phyloP scores from a whole-genome alignment of 2,329 filamentous ascomycete genomes.

The Elsinoe australis region DNA sequence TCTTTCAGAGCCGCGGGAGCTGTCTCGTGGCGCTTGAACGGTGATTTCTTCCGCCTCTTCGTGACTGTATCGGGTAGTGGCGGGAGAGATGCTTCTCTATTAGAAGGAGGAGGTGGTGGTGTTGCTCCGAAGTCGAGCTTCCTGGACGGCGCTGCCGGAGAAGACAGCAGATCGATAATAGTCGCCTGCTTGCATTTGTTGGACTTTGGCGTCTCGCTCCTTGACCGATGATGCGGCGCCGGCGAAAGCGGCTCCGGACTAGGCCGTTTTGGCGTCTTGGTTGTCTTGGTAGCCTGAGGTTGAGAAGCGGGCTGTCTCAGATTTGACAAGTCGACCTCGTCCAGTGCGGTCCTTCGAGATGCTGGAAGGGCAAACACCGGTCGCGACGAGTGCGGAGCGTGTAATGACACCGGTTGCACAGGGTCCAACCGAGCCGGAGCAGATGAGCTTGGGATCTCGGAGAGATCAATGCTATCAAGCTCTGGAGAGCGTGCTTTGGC shows the following conservation, averaged over 20 bases:
- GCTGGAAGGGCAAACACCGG: constrained; percentile 8
- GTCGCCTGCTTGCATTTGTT: constrained; percentile 19
- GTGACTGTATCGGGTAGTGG: constrained; percentile 30
- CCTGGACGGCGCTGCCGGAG: constrained; percentile 22
- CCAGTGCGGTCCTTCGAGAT: not conserved
- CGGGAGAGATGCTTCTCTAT: not conserved
- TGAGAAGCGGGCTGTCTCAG: not conserved
- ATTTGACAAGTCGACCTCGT: constrained; percentile 10
- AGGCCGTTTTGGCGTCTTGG: constrained; percentile 2
- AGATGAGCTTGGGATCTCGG: constrained; percentile 7
- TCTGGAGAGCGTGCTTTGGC: constrained; percentile 4
- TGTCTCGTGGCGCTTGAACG: constrained; percentile 26
- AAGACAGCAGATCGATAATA: constrained; percentile 28
- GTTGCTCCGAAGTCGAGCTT: constrained; percentile 18
- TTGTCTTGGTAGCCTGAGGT: not conserved
- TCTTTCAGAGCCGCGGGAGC: constrained; percentile 22
- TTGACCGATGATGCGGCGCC: constrained; percentile 8
- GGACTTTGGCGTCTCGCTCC: constrained; percentile 15
- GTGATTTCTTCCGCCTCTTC: constrained; percentile 26
- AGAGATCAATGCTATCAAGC: constrained; percentile 16
- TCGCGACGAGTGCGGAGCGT: not conserved
- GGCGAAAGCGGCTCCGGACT: constrained; percentile 2
- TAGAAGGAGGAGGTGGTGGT: constrained; percentile 18
- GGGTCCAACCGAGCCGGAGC: not conserved
- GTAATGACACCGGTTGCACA: too few species aligned